Percentiles rank a stretch among this genome's conserved stretches.
Conservation (phyloP, 2,329 filamentous ascomycete species). For the Microdochium paspali region DNA sequence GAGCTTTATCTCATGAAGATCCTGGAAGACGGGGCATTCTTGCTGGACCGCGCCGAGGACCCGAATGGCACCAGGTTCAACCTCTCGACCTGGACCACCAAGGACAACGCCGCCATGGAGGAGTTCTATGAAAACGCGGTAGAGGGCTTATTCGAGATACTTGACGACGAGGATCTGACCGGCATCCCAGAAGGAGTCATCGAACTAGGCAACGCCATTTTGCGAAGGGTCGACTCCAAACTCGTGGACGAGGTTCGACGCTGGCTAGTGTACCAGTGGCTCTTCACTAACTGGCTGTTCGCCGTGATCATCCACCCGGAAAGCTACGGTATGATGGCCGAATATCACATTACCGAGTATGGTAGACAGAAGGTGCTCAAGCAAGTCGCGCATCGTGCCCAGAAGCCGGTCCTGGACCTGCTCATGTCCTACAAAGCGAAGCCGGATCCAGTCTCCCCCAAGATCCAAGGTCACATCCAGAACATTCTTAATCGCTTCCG, state of each 20-base stretch:
- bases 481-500: conserved; percentile 60
- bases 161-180: conserved; percentile 75
- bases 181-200: conserved; percentile 81
- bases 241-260: conserved; percentile 66
- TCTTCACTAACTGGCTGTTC: conserved; percentile 80
- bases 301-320: conserved; percentile 84
- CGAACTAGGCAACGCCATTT: conserved; percentile 74
- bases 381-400: conserved; percentile 71
- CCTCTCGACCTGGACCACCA: conserved; percentile 62
- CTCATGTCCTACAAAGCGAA: conserved; percentile 43
- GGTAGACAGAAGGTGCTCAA: conserved; percentile 73
- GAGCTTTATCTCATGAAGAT: conserved; percentile 94
- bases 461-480: conserved; percentile 61
- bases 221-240: conserved; percentile 65
- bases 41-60: conserved; percentile 78
- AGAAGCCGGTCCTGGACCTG: conserved; percentile 71
- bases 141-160: conserved; percentile 70
- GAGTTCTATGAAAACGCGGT: conserved; percentile 83
- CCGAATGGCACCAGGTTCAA: conserved; percentile 64
- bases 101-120: conserved; percentile 74
- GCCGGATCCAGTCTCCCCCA: conserved; percentile 50
- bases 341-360: conserved; percentile 88
- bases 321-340: conserved; percentile 67
- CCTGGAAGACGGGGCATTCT: conserved; percentile 82
- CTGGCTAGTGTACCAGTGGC: conserved; percentile 84